These are phyloP conservation scores for Fusarium dimerum DNA, from an alignment of 2,329 filamentous ascomycete species.

Conservation along the genomic window DNA sequence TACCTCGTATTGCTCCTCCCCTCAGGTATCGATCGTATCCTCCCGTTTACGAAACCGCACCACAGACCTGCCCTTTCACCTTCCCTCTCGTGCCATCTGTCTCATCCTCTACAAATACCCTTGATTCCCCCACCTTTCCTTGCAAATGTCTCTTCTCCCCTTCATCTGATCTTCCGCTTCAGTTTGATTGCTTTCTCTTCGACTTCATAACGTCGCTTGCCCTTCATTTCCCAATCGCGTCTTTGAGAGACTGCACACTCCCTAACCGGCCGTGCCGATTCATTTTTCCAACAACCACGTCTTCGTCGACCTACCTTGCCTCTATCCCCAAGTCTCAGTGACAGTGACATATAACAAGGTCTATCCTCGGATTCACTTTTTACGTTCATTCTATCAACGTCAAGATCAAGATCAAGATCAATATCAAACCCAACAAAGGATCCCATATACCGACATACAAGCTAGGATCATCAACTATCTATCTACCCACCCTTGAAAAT, in stretches of 20 bases:
- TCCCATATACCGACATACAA: slow-evolving; percentile 5
- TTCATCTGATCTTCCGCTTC: slow-evolving; percentile 24
- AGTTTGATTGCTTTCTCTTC: slow-evolving; percentile 22
- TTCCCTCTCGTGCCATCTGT: slow-evolving; percentile 1
- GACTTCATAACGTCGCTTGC: slow-evolving; percentile 22
- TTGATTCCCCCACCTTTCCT: slow-evolving; percentile 21
- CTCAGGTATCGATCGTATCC: neutral
- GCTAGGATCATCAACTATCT: slow-evolving; percentile 1
- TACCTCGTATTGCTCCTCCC: neutral
- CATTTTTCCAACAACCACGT: slow-evolving; percentile 15
- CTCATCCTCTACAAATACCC: slow-evolving; percentile 25
- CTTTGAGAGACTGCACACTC: slow-evolving; percentile 53
- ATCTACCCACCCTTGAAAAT: slow-evolving; percentile 34
- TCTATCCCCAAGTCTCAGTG: slow-evolving; percentile 13
- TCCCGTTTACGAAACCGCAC: slow-evolving; percentile 1
- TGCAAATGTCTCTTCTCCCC: slow-evolving; percentile 16
- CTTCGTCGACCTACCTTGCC: slow-evolving; percentile 18
- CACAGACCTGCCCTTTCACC: neutral
- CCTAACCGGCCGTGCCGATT: slow-evolving; percentile 39
- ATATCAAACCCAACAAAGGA: slow-evolving; percentile 8
- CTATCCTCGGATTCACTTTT: slow-evolving; percentile 10
- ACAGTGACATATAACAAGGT: slow-evolving; percentile 18
- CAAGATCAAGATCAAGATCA: too few relatives aligned
- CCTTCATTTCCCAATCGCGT: slow-evolving; percentile 42
- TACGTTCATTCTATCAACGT: slow-evolving; percentile 9